Evolutionary conservation across 2,329 filamentous ascomycete species (phyloP).

Genomic region (Cytospora leucostoma): DNA sequence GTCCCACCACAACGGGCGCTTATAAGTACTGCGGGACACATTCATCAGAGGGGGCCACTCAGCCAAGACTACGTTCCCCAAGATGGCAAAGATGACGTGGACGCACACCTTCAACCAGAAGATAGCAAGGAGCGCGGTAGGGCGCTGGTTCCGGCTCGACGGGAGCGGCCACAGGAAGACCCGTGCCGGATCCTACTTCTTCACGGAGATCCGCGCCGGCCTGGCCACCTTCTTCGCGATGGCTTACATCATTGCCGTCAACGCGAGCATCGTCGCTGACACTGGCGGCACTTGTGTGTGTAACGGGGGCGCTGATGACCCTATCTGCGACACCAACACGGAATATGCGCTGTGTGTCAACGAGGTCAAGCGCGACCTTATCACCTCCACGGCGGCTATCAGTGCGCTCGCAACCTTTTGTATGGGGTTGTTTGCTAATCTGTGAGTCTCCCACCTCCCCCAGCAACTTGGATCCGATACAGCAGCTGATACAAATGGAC

Average conservation of each 20-base stretch:
- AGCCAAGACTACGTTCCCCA: slow-evolving; percentile 1
- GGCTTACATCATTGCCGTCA: slow-evolving; percentile 55
- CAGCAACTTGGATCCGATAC: background rate
- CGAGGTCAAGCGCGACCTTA: slow-evolving; percentile 72
- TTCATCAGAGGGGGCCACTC: background rate
- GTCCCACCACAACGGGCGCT: slow-evolving; percentile 2
- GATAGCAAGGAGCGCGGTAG: slow-evolving; percentile 66
- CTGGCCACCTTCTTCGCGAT: slow-evolving; percentile 76
- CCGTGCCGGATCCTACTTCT: slow-evolving; percentile 74
- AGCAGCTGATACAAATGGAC: background rate
- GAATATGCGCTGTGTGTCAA: slow-evolving; percentile 65
- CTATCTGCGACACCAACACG: slow-evolving; percentile 54
- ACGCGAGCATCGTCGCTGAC: slow-evolving; percentile 56
- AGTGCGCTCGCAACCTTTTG: slow-evolving; percentile 76
- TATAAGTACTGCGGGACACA: slow-evolving; percentile 9
- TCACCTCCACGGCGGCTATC: slow-evolving; percentile 84
- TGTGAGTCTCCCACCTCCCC: slow-evolving; percentile 47
- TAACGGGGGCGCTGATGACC: slow-evolving; percentile 51
- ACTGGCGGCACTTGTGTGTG: slow-evolving; percentile 78
- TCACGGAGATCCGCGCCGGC: slow-evolving; percentile 82
- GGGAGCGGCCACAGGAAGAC: slow-evolving; percentile 65
- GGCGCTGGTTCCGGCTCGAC: slow-evolving; percentile 77
- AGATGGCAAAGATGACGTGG: slow-evolving; percentile 47
- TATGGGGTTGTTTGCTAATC: slow-evolving; percentile 81
- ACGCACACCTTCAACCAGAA: slow-evolving; percentile 52